phyloP scores from a whole-genome alignment of 1,284 basidiomycete genomes.

The Ceratobasidium sp. region DNA sequence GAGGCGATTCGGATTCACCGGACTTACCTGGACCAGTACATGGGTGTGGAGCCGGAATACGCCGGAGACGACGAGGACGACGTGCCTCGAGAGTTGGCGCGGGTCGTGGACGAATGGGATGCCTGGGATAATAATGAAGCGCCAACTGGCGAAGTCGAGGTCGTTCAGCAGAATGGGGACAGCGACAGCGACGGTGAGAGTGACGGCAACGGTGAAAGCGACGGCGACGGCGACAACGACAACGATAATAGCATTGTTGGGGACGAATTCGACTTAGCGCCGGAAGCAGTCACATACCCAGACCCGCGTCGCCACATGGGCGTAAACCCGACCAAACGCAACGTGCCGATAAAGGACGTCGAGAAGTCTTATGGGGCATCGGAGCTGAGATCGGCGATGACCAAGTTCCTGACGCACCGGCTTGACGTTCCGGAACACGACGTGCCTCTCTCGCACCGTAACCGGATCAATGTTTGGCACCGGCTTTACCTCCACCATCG shows the following conservation, averaged over 20 bases:
- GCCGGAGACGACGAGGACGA: too few species aligned
- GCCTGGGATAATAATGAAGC: too few species aligned
- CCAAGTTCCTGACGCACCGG: not conserved
- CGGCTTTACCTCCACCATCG: slow-evolving; percentile 11
- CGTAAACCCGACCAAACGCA: slow-evolving; percentile 7
- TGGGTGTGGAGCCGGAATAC: not conserved
- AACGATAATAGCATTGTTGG: too few species aligned
- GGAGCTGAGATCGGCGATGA: not conserved
- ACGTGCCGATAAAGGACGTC: not conserved
- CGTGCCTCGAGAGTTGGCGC: too few species aligned
- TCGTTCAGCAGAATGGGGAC: not conserved
- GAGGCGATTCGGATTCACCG: slow-evolving; percentile 12
- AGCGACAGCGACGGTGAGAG: not conserved
- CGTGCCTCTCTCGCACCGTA: not conserved
- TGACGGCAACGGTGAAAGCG: not conserved
- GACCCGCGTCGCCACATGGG: slow-evolving; percentile 2
- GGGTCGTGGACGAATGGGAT: too few species aligned
- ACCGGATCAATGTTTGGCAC: slow-evolving; percentile 23
- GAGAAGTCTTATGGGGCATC: not conserved
- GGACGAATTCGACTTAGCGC: not conserved
- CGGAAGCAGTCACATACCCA: not conserved
- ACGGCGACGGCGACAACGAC: not conserved
- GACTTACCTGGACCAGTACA: slow-evolving; percentile 10
- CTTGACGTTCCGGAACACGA: not conserved
- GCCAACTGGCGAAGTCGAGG: too few species aligned